Base-by-base conservation (phyloP, 371 early-diverging fungal species). In the Circinella umbellata region DNA sequence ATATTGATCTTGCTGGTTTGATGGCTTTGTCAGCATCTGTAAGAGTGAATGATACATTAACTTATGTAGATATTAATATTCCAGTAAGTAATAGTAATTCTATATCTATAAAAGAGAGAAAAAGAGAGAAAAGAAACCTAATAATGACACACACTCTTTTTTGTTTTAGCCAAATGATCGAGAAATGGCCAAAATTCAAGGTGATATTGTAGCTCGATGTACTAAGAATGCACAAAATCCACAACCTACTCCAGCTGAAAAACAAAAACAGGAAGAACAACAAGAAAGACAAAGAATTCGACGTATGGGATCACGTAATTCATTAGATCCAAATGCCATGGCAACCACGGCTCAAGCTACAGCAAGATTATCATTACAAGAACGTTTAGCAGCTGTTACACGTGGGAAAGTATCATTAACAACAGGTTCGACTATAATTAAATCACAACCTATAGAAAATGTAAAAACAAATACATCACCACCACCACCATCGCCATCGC, bases 11-110 rank as follows among this genome's bases (percentile, higher is more conserved):
- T 80, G 94, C 93, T 4, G 95, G 94, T 7, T 74, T 92, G 9
- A 84, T 94, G 87, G 94, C 94, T 9, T 76, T 95, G 5, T 82
- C 92, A 7, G 89, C 89, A 13, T 90, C 91, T 17, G 79, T 94
- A 34, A 84, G 88, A 68, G 86, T 92, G 76, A 95, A 93, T 76
- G 75, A 82, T 49, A 89, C 89, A 37, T 73, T 95, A 57, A 85
- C 87, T 34, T 88, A 85, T 67, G 76, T 95, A 35, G 94, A 94
- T 68, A 79, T 95, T 65, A 89, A 88, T 36, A 88, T 92, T 35
- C 89, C 88, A 36, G 85, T 84, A 77, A 75, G 82, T 69, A 8
- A 61, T 61, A 18, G 27, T 34, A n/a, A n/a, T n/a, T n/a, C n/a
- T n/a, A n/a, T n/a, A n/a, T n/a, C n/a, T n/a, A 27, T 27, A 27